phyloP scores from a whole-genome alignment of 1,284 basidiomycete genomes.

The Puccinia novopanici region DNA sequence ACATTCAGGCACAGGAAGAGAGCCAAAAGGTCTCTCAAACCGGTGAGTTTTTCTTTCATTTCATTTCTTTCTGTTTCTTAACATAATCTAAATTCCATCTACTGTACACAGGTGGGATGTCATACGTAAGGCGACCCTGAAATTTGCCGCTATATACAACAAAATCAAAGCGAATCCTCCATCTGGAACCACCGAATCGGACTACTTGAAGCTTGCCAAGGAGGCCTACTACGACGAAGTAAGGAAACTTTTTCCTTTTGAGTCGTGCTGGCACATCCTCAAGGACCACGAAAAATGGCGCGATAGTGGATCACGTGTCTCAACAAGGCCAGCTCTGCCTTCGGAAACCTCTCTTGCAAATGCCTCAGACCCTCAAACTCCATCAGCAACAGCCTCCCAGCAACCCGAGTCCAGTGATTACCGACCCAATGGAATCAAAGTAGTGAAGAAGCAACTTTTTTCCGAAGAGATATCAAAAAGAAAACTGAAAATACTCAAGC shows the following conservation, averaged over 20 bases:
- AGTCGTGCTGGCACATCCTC: not conserved
- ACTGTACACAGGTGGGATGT: slow-evolving; percentile 7
- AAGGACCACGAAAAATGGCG: not conserved
- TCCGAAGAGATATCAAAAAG: too few relatives aligned
- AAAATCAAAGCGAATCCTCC: not conserved
- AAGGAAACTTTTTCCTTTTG: not conserved
- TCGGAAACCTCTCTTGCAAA: not conserved
- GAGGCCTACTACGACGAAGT: not conserved
- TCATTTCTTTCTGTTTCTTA: not conserved
- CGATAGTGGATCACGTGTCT: not conserved
- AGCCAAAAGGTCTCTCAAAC: not conserved
- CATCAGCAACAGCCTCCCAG: too few relatives aligned
- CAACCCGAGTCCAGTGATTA: not conserved
- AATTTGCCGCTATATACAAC: not conserved
- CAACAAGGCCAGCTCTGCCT: not conserved
- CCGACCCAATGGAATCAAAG: too few relatives aligned
- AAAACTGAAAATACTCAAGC: not conserved
- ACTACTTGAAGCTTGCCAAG: not conserved
- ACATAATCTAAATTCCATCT: not conserved
- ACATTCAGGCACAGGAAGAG: not conserved
- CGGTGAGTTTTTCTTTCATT: not conserved
- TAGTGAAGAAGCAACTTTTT: too few relatives aligned
- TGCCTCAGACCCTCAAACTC: too few relatives aligned
- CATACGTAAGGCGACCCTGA: not conserved
- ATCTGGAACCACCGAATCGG: not conserved